Base-by-base conservation (phyloP, 352 stramenopile genomes). In the Globisporangium solare region DNA sequence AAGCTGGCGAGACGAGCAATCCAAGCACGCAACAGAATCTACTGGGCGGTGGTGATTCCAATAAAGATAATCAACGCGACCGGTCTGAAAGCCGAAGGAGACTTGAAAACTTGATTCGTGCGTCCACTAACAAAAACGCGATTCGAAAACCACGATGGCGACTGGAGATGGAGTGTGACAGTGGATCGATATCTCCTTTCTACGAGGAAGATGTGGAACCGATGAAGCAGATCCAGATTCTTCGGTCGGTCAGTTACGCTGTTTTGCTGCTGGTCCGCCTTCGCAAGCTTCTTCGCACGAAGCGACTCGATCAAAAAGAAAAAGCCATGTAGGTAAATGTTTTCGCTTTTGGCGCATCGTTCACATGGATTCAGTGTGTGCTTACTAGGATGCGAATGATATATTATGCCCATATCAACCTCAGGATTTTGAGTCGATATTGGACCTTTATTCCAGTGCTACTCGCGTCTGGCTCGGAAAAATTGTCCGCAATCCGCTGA, bases 361-460 rank as follows among this genome's bases (percentile, higher is more conserved):
- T 42, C 39, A 27, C 18, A 21, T 18, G n/a, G 35, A 5, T 42
- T 57, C 50, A n/a, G 2, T 7, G 39, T 18, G 39, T 43, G 13
- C 10, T 6, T 15, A 17, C 5, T n/a, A n/a, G 2, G 10, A n/a
- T n/a, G 39, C 56, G 12, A 50, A 11, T n/a, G n/a, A n/a, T n/a
- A 18, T 54, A 35, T 17, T 37, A 17, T 54, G 21, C 13, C 10
- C 39, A 2, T 54, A 0, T 14, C 2, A 49, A 27, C 24, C 43
- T 1, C 45, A 90, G 76, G 78, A 84, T 24, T 73, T 90, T 41
- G 66, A 85, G 12, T 61, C 74, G 18, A 82, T 91, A 74, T 50
- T 91, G 15, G 63, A 57, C 24, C 65, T 86, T 21, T 91, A 89
- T 56, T 80, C 86, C 37, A 79, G 87, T 35, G 79, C 77, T 3